Evolutionary conservation across 768 basidiomycete genomes (phyloP), one percentile per base, ranked within the genome.

Genomic region (Cubamyces lactineus): DNA sequence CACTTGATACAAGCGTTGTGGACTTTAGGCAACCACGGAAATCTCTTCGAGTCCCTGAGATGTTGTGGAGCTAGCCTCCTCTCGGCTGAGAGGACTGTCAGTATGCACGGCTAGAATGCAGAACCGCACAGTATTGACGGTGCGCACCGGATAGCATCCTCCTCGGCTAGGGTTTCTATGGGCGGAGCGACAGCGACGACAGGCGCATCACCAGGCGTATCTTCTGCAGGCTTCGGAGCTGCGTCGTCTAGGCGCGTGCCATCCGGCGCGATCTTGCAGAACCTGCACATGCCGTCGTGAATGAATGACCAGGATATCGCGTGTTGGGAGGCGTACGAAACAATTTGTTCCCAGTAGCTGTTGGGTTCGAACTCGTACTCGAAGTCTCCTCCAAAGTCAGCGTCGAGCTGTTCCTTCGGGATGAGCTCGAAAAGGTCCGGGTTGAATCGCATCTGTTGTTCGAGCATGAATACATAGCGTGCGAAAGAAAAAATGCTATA

Each of bases 401-500:
- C 83, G 70, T 94, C 92, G 9, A 95, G 83, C 57, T 95, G 93
- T 4, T 82, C 82, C 7, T 74, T 76, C 5, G 92, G 89, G 21
- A 94, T 80, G 46, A 96, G 84, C 62, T 92, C 89, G 41, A 81
- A 72, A 5, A 96, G 78, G 67, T 92, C 82, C 4, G 94, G 92
- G 70, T 96, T 96, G 73, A 96, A 95, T 23, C 88, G 86, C 87
- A 95, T 92, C 89, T 92, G 65, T 45, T 5, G 15, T 3, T n/a
- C n/a, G 13, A 26, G 3, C 12, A 16, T 49, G 19, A 46, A 12
- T 11, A 34, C 9, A 34, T 26, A 1, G 23, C 12, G 48, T 3
- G 13, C 23, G 24, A n/a, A 12, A 15, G 30, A 3, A 28, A 7
- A 16, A 19, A n/a, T 4, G 16, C 66, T n/a, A n/a, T n/a, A n/a